phyloP scores from a whole-genome alignment of 345 rosid genomes.

The Gynandropsis gynandra region DNA sequence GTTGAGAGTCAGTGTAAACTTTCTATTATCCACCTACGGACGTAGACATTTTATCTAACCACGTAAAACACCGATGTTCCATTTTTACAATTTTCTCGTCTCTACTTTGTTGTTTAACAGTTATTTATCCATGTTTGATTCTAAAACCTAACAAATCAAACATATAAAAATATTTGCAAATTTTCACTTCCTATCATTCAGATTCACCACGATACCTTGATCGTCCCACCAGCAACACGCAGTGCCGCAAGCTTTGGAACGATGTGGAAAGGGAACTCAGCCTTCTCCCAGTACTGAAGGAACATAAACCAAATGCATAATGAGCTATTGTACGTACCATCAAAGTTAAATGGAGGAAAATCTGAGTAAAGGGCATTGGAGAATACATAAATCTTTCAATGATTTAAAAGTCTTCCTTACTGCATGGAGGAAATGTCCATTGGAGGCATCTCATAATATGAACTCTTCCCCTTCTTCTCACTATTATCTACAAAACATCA shows the following conservation, averaged over 20 bases:
- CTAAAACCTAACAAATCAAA: no score
- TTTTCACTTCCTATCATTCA: background rate
- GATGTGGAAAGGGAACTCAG: conserved; percentile 82
- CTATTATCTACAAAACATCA: conserved; percentile 31
- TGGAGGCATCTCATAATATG: conserved; percentile 51
- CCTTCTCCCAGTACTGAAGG: conserved; percentile 95
- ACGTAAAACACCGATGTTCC: no score
- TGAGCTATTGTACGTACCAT: background rate
- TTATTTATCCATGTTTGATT: no score
- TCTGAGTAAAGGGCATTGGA: background rate
- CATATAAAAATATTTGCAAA: background rate
- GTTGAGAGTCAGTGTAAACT: no score
- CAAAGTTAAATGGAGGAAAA: background rate
- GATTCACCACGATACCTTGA: conserved; percentile 47
- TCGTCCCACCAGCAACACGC: conserved; percentile 70
- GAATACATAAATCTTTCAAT: conserved; percentile 1
- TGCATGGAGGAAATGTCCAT: conserved; percentile 82
- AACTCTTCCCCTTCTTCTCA: conserved; percentile 34
- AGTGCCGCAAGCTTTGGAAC: conserved; percentile 69
- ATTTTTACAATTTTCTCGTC: no score
- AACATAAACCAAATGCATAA: conserved; percentile 12
- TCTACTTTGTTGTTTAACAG: no score
- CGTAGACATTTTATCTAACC: no score
- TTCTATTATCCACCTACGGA: no score
- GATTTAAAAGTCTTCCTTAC: conserved; percentile 34